phyloP scores from a whole-genome alignment of 371 early-diverging fungal genomes.

The Mortierella sp. region DNA sequence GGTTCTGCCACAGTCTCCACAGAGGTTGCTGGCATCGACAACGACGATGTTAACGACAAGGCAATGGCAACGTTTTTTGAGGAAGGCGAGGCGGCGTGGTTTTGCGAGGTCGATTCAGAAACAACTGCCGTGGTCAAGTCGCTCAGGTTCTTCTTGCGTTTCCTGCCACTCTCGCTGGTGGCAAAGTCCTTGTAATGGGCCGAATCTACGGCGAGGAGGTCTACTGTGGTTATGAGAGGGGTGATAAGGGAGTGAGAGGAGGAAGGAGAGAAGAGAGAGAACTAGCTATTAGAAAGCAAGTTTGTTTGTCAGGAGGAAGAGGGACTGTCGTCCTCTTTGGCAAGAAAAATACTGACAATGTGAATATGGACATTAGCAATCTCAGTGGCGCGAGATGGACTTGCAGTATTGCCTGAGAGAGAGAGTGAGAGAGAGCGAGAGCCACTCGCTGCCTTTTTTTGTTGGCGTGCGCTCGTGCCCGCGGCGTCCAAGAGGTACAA shows the following conservation, averaged over 20 bases:
- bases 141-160: conserved; percentile 28
- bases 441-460: background rate
- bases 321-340: background rate
- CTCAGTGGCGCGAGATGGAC: conserved; percentile 10
- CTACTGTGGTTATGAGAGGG: background rate
- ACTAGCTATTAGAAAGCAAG: conserved; percentile 1
- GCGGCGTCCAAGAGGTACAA: conserved; percentile 9
- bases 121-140: background rate
- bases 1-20: background rate
- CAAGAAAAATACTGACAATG: conserved; percentile 1
- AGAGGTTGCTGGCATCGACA: background rate
- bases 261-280: conserved; percentile 1
- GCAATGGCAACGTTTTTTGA: conserved; percentile 1
- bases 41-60: background rate
- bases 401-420: conserved; percentile 5
- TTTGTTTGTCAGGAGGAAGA: background rate
- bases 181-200: conserved; percentile 16
- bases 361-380: conserved; percentile 10
- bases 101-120: background rate
- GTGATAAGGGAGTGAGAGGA: background rate
- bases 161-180: conserved; percentile 21
- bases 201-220: conserved; percentile 17
- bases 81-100: background rate
- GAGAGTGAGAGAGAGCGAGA: background rate
- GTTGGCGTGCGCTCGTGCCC: background rate